Base-by-base conservation (phyloP, 2,329 filamentous ascomycete species). In the Colletotrichum sp. region DNA sequence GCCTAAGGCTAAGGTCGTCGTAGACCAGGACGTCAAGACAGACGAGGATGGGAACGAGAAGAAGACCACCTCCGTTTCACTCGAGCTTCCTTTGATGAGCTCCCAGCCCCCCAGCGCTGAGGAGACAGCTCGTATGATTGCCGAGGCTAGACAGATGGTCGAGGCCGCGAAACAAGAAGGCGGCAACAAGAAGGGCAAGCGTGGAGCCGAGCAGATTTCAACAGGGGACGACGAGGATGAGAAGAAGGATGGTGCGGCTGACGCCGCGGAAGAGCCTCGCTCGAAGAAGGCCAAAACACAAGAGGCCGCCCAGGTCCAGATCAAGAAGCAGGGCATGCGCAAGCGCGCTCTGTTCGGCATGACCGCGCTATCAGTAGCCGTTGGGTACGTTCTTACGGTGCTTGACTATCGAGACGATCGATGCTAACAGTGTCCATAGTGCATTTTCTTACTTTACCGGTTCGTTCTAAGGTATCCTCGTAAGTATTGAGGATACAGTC, bases 141-240 rank as follows among this genome's bases (percentile, higher is more conserved):
- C 93, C 32, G 93, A 95, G 80, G 97, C 97, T 36, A 95, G 94
- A 86, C 91, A 93, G 79, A 98, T 98, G 95, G 96, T 98, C 7
- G 91, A 94, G 77, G 92, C 93, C 76, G 90, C 90, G 73, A 85
- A 88, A 81, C 81, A 85, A 68, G 83, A 83, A 15, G 81, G 86
- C 27, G 82, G 67, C 8, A 70, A 61, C 12, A 70, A 88, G 83
- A 91, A 90, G 82, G 85, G 86, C 81, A 96, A 96, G 89, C 92
- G 95, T 80, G 96, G 96, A 87, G 92, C 91, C 3, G 91, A 93
- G 16, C 94, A 96, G 34, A 89, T 95, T 15, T 90, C 91, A 6
- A 89, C 92, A n/a, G 93, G 94, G 34, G 88, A 94, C 18, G 89
- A 92, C 60, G 87, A 89, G 55, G 86, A 85, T 25, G 86, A 87